Base-by-base conservation (phyloP, 257 asterid genomes). In the Handroanthus guayacan region DNA sequence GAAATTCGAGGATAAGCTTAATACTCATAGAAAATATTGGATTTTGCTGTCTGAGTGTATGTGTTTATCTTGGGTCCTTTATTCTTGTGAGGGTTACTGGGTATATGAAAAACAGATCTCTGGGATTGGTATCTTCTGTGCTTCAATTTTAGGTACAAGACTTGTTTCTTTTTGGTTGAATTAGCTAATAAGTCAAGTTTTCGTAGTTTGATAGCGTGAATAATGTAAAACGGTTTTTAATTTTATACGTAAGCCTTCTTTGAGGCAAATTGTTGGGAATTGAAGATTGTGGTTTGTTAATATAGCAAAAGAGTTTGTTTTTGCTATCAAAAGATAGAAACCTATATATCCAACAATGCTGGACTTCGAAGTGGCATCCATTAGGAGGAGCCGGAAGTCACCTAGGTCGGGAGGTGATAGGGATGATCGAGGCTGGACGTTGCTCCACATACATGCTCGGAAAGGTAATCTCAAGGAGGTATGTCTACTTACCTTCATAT, bases 351-450 rank as follows among this genome's bases (percentile, higher is more conserved):
- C 10, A 38, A 67, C 55, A 57, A 89, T 94, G 97, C 84, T 75
- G 31, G 91, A 80, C 70, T 82, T 82, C 62, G 91, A 84, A 86
- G 80, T 75, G 34, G 90, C 81, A 60, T 84, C 87, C 13, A 13
- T 47, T 76, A 75, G 88, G 78, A 81, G 87, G 80, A 87, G 82
- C 17, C 86, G 86, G 73, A 87, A 77, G 56, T 60, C 81, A 86
- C 79, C 52, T 17, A 67, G 75, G 81, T 82, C 83, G 6, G 90
- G 84, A 61, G 85, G 81, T 9, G 91, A 90, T 70, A 88, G 82
- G 56, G 97, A 94, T 87, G 98, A 94, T 80, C 90, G 98, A 0
- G 98, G 98, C 71, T 94, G 98, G 98, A 90, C 97, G 61, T 71
- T 81, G 75, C 97, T 94, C 3, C 98, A 94, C 79, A 77, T 94